Conservation (phyloP, 805 yeast genomes). For the Candida germanica region DNA sequence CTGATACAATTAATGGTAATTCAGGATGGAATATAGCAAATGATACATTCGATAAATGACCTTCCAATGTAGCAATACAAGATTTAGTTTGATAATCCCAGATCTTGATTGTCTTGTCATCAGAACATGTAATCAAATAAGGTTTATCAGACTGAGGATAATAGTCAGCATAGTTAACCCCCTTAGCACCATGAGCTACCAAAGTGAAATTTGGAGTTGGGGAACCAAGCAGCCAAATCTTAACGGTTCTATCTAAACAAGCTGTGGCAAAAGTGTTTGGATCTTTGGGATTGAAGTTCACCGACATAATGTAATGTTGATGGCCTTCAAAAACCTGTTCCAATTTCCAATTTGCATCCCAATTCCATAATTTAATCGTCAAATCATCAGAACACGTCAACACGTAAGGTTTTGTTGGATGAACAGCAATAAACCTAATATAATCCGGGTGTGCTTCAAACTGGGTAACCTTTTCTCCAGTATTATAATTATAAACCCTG, state of each 20-base stretch:
- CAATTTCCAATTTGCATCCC: slow-evolving; percentile 91
- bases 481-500: slow-evolving; percentile 90
- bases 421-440: slow-evolving; percentile 89
- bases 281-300: slow-evolving; percentile 95
- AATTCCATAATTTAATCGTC: slow-evolving; percentile 91
- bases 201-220: slow-evolving; percentile 86
- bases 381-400: slow-evolving; percentile 90
- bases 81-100: slow-evolving; percentile 99
- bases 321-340: slow-evolving; percentile 95
- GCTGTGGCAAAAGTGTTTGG: slow-evolving; percentile 97
- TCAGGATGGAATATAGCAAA: slow-evolving; percentile 99
- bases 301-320: slow-evolving; percentile 90
- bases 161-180: slow-evolving; percentile 94
- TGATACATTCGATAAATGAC: slow-evolving; percentile 91
- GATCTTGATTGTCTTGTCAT: slow-evolving; percentile 81
- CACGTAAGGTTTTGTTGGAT: slow-evolving; percentile 87
- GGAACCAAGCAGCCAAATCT: slow-evolving; percentile 93
- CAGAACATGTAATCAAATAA: slow-evolving; percentile 85
- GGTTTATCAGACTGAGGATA: slow-evolving; percentile 98
- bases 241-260: slow-evolving; percentile 92
- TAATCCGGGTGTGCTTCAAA: slow-evolving; percentile 99
- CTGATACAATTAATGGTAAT: slow-evolving; percentile 88
- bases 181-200: slow-evolving; percentile 86
- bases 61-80: slow-evolving; percentile 90
- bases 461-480: slow-evolving; percentile 90